Evolutionary conservation across 1,284 basidiomycete genomes (phyloP), one percentile per base, ranked within the genome.

Genomic region (Heimioporus retisporus): DNA sequence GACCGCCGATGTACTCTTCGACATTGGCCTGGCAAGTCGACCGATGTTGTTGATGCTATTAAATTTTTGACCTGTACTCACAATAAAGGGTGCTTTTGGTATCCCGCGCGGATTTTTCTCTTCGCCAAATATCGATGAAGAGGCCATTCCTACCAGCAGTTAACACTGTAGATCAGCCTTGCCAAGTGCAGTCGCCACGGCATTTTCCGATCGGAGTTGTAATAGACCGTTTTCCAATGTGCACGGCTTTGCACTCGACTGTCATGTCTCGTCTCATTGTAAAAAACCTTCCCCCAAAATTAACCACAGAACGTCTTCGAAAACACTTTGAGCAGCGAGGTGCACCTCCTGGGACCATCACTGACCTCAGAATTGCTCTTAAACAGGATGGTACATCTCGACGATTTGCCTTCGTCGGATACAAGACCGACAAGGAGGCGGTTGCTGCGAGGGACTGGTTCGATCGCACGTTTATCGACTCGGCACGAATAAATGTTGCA

Each of bases 71-170:
- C 10, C 2, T 42, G 64, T 23, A 88, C 93, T 74, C 75, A 98
- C 97, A 66, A 99, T 93, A 77, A 99, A 99, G 0, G 96, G 95
- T 6, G 97, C 97, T 78, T 93, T 91, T 18, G 97, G 97, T 66
- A 99, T 99, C 2, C 97, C 97, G 62, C 96, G 85, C 2, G 96
- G 90, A 74, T 97, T 98, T 74, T 90, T 90, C 75, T 90, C 86
- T 69, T 89, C 81, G 55, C 83, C 81, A 61, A 85, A 84, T 60
- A 85, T 77, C 60, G 80, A 72, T 69, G 79, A 76, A 15, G 82
- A 72, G 21, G 81, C 71, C 85, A 85, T 87, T 35, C 35, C 35
- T 35, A 35, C 35, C 31, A 35, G 31, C 11, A 35, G 35, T 35
- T 6, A 35, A 35, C 4, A 10, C 7, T 35, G 35, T 35, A 35